Evolutionary conservation across 352 stramenopile species (phyloP).

Genomic region (Labyrinthula sp.): DNA sequence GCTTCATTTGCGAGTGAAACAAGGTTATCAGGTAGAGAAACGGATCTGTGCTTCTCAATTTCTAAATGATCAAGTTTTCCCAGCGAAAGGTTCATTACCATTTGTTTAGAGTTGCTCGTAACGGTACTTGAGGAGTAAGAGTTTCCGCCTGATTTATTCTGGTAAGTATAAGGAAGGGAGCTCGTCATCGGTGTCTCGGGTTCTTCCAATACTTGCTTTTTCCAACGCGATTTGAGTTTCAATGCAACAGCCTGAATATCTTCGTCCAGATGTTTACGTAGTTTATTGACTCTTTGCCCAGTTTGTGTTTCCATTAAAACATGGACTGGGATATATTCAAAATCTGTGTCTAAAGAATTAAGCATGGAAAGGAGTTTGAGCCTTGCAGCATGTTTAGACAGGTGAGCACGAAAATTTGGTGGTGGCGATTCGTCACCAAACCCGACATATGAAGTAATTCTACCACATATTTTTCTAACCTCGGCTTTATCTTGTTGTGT

Average conservation of each 20-base stretch:
- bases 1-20: no score
- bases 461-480: conserved; percentile 9
- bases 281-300: conserved; percentile 3
- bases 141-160: no score
- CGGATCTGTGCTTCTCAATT: no score
- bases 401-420: neutral
- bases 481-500: conserved; percentile 4
- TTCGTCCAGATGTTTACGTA: conserved; percentile 18
- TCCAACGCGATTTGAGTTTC: conserved; percentile 20
- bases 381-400: conserved; percentile 1
- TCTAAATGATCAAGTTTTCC: no score
- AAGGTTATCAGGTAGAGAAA: no score
- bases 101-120: no score
- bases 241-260: conserved; percentile 12
- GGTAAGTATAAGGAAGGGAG: no score
- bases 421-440: neutral
- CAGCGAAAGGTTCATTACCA: no score
- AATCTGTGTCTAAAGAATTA: conserved; percentile 14
- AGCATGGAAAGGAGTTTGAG: conserved; percentile 19
- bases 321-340: conserved; percentile 16
- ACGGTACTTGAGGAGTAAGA: no score
- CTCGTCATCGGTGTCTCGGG: no score
- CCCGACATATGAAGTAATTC: conserved; percentile 17
- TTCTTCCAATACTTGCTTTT: no score
- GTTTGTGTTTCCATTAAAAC: conserved; percentile 7